Conservation (phyloP, 495 filamentous ascomycete genomes). For the Aspergillus indologenus region DNA sequence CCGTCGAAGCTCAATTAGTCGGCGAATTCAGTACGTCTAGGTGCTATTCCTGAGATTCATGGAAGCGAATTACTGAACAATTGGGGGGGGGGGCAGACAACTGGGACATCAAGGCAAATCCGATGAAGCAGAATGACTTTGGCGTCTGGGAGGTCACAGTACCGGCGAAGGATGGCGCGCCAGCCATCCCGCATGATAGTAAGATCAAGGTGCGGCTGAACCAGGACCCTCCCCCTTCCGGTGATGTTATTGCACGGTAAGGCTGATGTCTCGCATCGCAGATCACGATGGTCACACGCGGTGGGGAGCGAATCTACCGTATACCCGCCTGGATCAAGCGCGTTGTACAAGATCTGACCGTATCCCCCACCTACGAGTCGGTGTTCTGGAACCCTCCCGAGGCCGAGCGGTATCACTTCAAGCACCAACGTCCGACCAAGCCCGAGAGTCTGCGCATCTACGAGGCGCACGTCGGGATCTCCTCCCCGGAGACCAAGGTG, state of each 20-base stretch:
- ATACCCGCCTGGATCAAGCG: slow-evolving; percentile 96
- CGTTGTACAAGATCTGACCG: slow-evolving; percentile 84
- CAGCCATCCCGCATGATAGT: slow-evolving; percentile 85
- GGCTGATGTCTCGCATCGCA: slow-evolving; percentile 30
- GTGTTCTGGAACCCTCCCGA: slow-evolving; percentile 94
- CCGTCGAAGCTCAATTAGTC: slow-evolving; percentile 76
- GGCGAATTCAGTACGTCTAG: slow-evolving; percentile 83
- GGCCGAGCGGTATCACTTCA: slow-evolving; percentile 72
- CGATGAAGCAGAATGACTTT: slow-evolving; percentile 79
- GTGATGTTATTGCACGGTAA: background rate
- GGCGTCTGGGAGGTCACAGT: slow-evolving; percentile 86
- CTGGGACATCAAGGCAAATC: slow-evolving; percentile 79
- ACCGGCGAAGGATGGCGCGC: slow-evolving; percentile 67
- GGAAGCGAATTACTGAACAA: slow-evolving; percentile 29
- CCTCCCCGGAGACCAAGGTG: slow-evolving; percentile 82
- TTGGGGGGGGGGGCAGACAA: slow-evolving; percentile 77
- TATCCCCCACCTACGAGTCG: slow-evolving; percentile 90
- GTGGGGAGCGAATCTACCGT: slow-evolving; percentile 77
- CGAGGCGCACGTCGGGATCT: slow-evolving; percentile 97
- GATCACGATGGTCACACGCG: slow-evolving; percentile 82
- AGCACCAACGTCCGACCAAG: slow-evolving; percentile 77
- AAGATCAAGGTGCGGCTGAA: slow-evolving; percentile 75
- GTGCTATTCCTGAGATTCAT: background rate
- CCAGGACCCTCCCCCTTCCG: background rate
- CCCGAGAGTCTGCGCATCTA: slow-evolving; percentile 86